A percentile compares a stretch with the other conserved stretches of the same genome.
phyloP scores from a whole-genome alignment of 2,329 filamentous ascomycete genomes.

The Exophiala sideris region DNA sequence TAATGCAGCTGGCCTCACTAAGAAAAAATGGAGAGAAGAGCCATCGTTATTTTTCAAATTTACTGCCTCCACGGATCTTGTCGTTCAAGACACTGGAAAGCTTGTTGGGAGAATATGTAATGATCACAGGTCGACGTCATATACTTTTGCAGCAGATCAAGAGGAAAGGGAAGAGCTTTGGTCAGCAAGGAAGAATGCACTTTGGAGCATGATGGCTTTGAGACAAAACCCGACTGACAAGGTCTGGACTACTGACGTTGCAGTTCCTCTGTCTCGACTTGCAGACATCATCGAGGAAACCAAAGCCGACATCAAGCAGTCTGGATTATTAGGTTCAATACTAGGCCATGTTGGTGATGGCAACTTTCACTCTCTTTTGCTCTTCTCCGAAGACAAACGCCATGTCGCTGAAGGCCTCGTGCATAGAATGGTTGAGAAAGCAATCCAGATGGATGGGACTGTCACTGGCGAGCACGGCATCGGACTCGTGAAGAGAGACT shows the following conservation, averaged over 20 bases:
- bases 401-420: constrained; percentile 56
- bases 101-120: too few species aligned
- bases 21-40: constrained; percentile 65
- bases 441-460: constrained; percentile 27
- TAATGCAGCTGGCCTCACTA: constrained; percentile 65
- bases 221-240: constrained; percentile 56
- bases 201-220: constrained; percentile 74
- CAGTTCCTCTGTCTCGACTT: constrained; percentile 68
- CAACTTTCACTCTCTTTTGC: constrained; percentile 89
- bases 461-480: constrained; percentile 23
- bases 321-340: constrained; percentile 81
- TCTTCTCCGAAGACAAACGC: constrained; percentile 57
- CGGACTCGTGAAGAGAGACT: not conserved
- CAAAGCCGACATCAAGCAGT: constrained; percentile 81
- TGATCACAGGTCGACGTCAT: constrained; percentile 59
- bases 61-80: constrained; percentile 66
- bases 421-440: constrained; percentile 59
- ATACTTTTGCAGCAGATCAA: constrained; percentile 70
- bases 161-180: constrained; percentile 74
- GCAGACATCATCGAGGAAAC: constrained; percentile 70
- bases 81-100: too few species aligned
- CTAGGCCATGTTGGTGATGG: constrained; percentile 89
- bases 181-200: constrained; percentile 77
- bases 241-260: constrained; percentile 84
- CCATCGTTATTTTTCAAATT: constrained; percentile 86